Percentiles rank a stretch among this genome's conserved stretches.
Evolutionary conservation across 2,329 filamentous ascomycete species (phyloP).

Genomic region (Talaromyces sp.): DNA sequence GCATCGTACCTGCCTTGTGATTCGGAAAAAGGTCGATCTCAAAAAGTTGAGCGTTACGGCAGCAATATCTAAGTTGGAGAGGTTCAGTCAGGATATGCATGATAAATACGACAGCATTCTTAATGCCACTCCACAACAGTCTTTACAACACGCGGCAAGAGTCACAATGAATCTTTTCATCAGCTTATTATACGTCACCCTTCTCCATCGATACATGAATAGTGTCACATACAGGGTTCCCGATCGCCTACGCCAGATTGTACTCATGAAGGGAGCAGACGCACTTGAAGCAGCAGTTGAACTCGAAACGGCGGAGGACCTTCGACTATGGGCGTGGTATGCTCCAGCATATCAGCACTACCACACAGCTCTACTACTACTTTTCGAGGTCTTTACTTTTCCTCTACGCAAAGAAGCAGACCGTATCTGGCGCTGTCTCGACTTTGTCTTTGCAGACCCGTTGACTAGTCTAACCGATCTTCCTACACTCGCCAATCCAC

Average conservation of each 20-base stretch:
- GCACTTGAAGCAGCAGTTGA: slow-evolving; percentile 52
- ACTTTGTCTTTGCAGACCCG: slow-evolving; percentile 59
- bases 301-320: slow-evolving; percentile 48
- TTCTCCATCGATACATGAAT: slow-evolving; percentile 63
- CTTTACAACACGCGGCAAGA: slow-evolving; percentile 59
- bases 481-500: not conserved
- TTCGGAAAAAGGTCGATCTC: slow-evolving; percentile 60
- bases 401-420: slow-evolving; percentile 54
- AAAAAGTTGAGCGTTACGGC: slow-evolving; percentile 58
- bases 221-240: slow-evolving; percentile 29
- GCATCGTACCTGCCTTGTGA: slow-evolving; percentile 63
- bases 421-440: slow-evolving; percentile 65
- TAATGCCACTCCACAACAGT: slow-evolving; percentile 46
- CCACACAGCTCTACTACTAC: slow-evolving; percentile 62
- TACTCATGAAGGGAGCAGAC: slow-evolving; percentile 56
- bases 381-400: slow-evolving; percentile 61
- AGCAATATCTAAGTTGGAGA: slow-evolving; percentile 63
- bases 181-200: slow-evolving; percentile 59
- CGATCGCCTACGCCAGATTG: slow-evolving; percentile 58
- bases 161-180: slow-evolving; percentile 61
- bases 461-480: not conserved
- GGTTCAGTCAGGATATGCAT: slow-evolving; percentile 60
- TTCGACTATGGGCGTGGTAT: slow-evolving; percentile 65
- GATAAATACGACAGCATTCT: slow-evolving; percentile 62
- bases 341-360: slow-evolving; percentile 65